Base-by-base conservation (phyloP, 345 rosid genomes). In the Pugionium dolabratum region DNA sequence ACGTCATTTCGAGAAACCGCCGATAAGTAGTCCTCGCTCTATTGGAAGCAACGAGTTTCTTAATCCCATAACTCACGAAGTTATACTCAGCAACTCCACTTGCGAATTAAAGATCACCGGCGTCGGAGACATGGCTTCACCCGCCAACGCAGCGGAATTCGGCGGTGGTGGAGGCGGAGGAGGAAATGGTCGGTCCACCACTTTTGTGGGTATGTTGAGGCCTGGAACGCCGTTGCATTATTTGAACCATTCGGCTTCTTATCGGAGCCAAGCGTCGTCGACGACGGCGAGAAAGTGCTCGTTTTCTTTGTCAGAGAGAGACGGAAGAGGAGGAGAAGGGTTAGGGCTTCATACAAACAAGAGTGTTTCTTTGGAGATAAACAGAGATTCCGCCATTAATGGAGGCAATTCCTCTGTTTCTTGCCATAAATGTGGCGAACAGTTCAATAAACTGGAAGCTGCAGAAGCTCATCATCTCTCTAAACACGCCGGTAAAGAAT, bases 41-140 rank as follows among this genome's bases (percentile, higher is more conserved):
- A 90, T 94, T 18, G 99, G 99, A 29, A 94, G 99, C 82, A 94
- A 90, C 77, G 99, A 94, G 87, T 90, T 94, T 68, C 89, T 90
- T 4, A 94, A 94, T 85, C 99, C 97, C 48, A 85, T 94, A 31
- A 85, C 96, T 70, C 99, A 94, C 70, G 99, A 94, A 68, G 97
- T 94, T 32, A 83, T 94, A 26, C 84, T 94, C 41, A 85, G 95
- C 57, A 88, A 85, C 85, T 85, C 99, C 33, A 83, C 86, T 59
- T 94, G 99, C 67, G 97, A 90, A 88, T 95, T 94, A 35, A 94
- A 90, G 76, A 94, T 94, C 79, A 88, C 89, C 67, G 93, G 96
- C 25, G 82, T 82, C 70, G 85, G 86, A 74, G 91, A 82, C 10
- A 73, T 79, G 59, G 79, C 83, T 48, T 84, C 83, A 9, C 83